These are phyloP conservation scores for Groenewaldozyma tartarivorans DNA, from an alignment of 805 yeast genomes.

Conservation along the genomic window DNA sequence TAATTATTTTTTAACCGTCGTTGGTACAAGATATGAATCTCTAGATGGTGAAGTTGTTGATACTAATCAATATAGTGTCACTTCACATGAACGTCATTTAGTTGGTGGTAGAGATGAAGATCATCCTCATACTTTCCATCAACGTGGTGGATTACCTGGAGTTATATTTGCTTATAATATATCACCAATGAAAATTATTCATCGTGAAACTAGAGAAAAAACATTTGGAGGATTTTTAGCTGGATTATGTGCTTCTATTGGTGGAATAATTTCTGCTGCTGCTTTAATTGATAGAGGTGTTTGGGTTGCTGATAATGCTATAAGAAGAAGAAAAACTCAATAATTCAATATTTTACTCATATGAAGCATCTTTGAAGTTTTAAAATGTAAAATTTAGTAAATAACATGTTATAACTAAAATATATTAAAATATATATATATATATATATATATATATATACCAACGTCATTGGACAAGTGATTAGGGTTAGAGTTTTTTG, in stretches of 20 bases:
- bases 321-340: constrained; percentile 54
- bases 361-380: neutral
- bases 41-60: constrained; percentile 46
- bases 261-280: constrained; percentile 90
- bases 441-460: no score
- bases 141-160: constrained; percentile 87
- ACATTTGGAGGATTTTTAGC: constrained; percentile 77
- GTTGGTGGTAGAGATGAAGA: constrained; percentile 84
- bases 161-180: constrained; percentile 81
- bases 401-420: neutral
- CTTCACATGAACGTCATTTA: constrained; percentile 79
- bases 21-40: constrained; percentile 76
- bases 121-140: constrained; percentile 66
- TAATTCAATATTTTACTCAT: constrained; percentile 7
- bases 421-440: no score
- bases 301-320: constrained; percentile 77
- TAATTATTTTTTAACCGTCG: constrained; percentile 80
- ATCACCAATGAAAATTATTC: constrained; percentile 84
- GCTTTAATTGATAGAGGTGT: constrained; percentile 80
- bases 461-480: no score
- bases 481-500: no score
- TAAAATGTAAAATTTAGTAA: neutral
- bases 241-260: constrained; percentile 79
- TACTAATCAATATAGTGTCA: constrained; percentile 85
- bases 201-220: constrained; percentile 58